These are phyloP conservation scores for Nemania sp. DNA, from an alignment of 2,329 filamentous ascomycete genomes.

Conservation along the genomic window DNA sequence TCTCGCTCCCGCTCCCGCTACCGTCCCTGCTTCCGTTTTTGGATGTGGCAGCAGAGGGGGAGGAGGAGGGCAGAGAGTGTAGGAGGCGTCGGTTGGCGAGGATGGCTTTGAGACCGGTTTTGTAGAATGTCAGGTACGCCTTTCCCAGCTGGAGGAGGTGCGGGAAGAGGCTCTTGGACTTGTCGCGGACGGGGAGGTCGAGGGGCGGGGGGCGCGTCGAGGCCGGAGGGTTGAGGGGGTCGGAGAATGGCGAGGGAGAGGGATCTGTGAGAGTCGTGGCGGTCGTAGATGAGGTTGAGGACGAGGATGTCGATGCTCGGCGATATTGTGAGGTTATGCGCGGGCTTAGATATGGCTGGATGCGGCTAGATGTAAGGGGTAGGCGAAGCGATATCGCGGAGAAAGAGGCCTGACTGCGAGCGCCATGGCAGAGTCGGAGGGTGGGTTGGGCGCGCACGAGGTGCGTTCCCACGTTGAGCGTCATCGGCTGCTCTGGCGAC, in stretches of 20 bases:
- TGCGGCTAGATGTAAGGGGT: background rate
- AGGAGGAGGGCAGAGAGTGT: slow-evolving; percentile 37
- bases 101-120: slow-evolving; percentile 76
- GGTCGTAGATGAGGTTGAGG: background rate
- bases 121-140: slow-evolving; percentile 85
- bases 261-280: background rate
- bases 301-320: background rate
- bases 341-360: background rate
- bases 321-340: background rate
- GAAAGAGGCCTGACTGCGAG: background rate
- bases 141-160: slow-evolving; percentile 69
- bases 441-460: slow-evolving; percentile 30
- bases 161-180: slow-evolving; percentile 49
- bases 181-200: slow-evolving; percentile 60
- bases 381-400: slow-evolving; percentile 2
- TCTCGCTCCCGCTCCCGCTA: too few species aligned
- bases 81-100: slow-evolving; percentile 66
- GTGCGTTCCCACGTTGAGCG: slow-evolving; percentile 32
- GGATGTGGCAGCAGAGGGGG: slow-evolving; percentile 23
- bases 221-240: slow-evolving; percentile 69
- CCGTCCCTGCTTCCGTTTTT: too few species aligned
- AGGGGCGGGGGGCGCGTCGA: slow-evolving; percentile 75
- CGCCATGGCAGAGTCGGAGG: slow-evolving; percentile 9
- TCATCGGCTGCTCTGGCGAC: slow-evolving; percentile 21
- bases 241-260: slow-evolving; percentile 17